Evolutionary conservation across 2,329 filamentous ascomycete genomes (phyloP).

Genomic region (Ophiostoma tasmaniense): DNA sequence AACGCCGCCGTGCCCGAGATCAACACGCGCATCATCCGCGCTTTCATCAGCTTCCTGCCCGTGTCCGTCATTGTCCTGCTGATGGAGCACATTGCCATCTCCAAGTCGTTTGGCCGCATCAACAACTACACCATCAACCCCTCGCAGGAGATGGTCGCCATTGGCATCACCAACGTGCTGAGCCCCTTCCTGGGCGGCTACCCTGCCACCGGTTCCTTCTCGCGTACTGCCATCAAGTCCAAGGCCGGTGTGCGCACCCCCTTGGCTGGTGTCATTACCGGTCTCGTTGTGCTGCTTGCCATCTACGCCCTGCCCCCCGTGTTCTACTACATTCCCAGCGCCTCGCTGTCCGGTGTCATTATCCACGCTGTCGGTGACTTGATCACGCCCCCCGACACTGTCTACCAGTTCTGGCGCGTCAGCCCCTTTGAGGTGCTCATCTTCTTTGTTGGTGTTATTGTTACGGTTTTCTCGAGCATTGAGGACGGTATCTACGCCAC

Average conservation of each 20-base stretch:
- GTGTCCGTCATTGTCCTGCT: slow-evolving; percentile 84
- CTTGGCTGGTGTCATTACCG: slow-evolving; percentile 59
- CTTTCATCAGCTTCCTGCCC: slow-evolving; percentile 66
- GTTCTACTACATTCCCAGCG: slow-evolving; percentile 73
- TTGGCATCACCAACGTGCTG: slow-evolving; percentile 83
- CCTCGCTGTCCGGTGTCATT: slow-evolving; percentile 65
- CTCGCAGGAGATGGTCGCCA: slow-evolving; percentile 92
- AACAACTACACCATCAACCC: slow-evolving; percentile 98
- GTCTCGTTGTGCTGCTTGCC: slow-evolving; percentile 64
- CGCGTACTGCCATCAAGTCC: slow-evolving; percentile 71
- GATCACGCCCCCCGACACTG: slow-evolving; percentile 79
- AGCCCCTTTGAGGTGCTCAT: slow-evolving; percentile 84
- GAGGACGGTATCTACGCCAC: slow-evolving; percentile 91
- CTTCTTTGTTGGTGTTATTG: slow-evolving; percentile 86
- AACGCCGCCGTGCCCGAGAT: slow-evolving; percentile 68
- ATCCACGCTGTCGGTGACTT: slow-evolving; percentile 78
- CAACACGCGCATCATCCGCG: slow-evolving; percentile 54
- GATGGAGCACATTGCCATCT: slow-evolving; percentile 96
- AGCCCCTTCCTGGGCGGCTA: slow-evolving; percentile 90
- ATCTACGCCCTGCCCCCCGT: slow-evolving; percentile 69
- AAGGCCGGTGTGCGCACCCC: slow-evolving; percentile 77
- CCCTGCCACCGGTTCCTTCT: slow-evolving; percentile 69
- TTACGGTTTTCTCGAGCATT: slow-evolving; percentile 80
- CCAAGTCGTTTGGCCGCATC: slow-evolving; percentile 93
- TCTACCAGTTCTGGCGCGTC: slow-evolving; percentile 93